Conservation (phyloP, 1,284 basidiomycete species). For the Apiotrichum akiyoshidainum region DNA sequence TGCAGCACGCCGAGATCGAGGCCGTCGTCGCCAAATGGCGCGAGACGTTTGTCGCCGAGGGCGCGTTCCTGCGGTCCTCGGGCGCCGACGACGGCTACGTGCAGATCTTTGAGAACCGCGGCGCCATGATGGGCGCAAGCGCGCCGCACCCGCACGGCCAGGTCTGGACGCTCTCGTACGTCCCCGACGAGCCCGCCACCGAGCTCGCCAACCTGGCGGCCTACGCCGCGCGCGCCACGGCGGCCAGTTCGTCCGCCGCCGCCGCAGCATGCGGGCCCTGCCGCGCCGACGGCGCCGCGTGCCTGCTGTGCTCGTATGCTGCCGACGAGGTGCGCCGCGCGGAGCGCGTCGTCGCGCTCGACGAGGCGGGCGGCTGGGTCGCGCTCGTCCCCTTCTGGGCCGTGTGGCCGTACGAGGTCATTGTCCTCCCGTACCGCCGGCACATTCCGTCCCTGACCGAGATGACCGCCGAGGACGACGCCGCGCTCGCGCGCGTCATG, state of each 20-base stretch:
- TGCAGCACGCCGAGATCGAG: constrained; percentile 63
- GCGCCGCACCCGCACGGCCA: constrained; percentile 96
- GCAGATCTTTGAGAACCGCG: constrained; percentile 94
- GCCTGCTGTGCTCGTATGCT: constrained; percentile 81
- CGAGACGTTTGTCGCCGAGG: constrained; percentile 62
- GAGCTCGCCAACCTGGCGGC: constrained; percentile 62
- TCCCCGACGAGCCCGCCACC: constrained; percentile 67
- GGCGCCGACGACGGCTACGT: constrained; percentile 61
- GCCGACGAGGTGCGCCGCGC: constrained; percentile 62
- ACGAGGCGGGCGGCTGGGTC: constrained; percentile 72
- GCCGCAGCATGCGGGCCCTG: background rate
- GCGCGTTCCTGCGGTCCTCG: constrained; percentile 44
- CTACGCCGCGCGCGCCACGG: constrained; percentile 52
- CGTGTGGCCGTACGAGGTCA: constrained; percentile 87
- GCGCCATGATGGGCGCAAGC: constrained; percentile 91
- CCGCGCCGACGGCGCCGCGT: constrained; percentile 59
- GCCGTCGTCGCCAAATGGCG: constrained; percentile 74
- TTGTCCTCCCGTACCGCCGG: constrained; percentile 74
- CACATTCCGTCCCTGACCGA: constrained; percentile 70
- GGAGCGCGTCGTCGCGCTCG: constrained; percentile 63
- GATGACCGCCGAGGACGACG: constrained; percentile 62
- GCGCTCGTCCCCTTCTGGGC: constrained; percentile 96
- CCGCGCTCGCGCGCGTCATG: constrained; percentile 64
- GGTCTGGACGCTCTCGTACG: constrained; percentile 74
- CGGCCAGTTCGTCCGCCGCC: constrained; percentile 12